phyloP scores from a whole-genome alignment of 306 rosid species.

The Castanea crenata region DNA sequence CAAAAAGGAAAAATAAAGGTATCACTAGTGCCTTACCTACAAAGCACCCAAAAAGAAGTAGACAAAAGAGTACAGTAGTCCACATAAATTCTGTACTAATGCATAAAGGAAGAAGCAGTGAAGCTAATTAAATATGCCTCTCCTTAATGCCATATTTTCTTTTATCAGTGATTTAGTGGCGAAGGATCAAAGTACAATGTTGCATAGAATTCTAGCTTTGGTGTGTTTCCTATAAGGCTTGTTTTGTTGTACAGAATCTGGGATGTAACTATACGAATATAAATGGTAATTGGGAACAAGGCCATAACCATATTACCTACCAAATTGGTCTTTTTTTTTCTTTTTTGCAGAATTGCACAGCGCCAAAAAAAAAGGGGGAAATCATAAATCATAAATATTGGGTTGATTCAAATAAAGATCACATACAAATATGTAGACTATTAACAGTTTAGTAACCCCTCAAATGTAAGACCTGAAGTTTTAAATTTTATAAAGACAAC shows the following conservation, averaged over 20 bases:
- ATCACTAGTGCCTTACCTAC: background rate
- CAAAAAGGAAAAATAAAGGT: background rate
- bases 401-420: background rate
- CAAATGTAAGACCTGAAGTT: background rate
- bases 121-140: background rate
- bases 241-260: too few species aligned
- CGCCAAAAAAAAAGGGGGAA: too few species aligned
- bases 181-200: too few species aligned
- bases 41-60: background rate
- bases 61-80: background rate
- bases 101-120: background rate
- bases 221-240: too few species aligned
- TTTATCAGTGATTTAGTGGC: background rate
- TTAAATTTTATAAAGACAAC: constrained; percentile 18
- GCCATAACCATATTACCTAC: too few species aligned
- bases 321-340: too few species aligned
- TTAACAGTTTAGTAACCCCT: background rate
- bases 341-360: too few species aligned
- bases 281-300: too few species aligned
- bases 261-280: too few species aligned
- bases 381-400: too few species aligned
- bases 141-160: background rate
- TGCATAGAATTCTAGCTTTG: too few species aligned
- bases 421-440: background rate
- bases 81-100: background rate